These are phyloP conservation scores for Camillea tinctor DNA, from an alignment of 2,329 filamentous ascomycete genomes.

Conservation along the genomic window DNA sequence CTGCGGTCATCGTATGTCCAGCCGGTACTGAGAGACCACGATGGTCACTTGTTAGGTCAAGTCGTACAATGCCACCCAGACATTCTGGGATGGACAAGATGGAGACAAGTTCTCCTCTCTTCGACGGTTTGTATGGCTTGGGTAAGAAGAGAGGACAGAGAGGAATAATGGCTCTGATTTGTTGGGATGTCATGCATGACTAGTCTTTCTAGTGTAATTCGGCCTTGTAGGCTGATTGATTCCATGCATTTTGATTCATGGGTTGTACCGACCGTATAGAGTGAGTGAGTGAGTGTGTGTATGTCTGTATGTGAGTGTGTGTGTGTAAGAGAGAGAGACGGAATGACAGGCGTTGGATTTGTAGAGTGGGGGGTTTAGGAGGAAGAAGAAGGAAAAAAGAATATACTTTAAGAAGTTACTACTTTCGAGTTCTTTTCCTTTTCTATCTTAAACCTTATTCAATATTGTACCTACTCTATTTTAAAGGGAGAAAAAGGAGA, in stretches of 20 bases:
- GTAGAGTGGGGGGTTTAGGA: no score
- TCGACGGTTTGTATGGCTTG: not conserved
- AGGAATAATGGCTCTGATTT: slow-evolving; percentile 15
- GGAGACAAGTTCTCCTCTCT: not conserved
- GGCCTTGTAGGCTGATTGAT: not conserved
- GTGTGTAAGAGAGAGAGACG: no score
- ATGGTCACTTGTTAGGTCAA: slow-evolving; percentile 9
- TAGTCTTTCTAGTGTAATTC: not conserved
- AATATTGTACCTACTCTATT: no score
- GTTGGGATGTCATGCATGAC: slow-evolving; percentile 3
- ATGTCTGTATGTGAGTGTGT: no score
- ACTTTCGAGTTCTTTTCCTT: no score
- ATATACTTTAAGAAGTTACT: no score
- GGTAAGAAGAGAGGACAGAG: slow-evolving; percentile 3
- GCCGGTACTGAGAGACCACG: slow-evolving; percentile 12
- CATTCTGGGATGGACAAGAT: not conserved
- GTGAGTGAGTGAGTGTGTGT: no score
- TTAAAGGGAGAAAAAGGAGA: no score
- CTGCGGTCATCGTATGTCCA: slow-evolving; percentile 11
- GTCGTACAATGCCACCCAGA: slow-evolving; percentile 15
- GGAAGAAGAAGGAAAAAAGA: no score
- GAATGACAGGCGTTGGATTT: no score
- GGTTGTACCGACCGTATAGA: not conserved
- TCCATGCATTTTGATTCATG: not conserved
- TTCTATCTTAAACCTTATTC: no score